These are phyloP conservation scores for Lactuca sativa DNA, from an alignment of 129 eudicot genomes.

Conservation along the genomic window DNA sequence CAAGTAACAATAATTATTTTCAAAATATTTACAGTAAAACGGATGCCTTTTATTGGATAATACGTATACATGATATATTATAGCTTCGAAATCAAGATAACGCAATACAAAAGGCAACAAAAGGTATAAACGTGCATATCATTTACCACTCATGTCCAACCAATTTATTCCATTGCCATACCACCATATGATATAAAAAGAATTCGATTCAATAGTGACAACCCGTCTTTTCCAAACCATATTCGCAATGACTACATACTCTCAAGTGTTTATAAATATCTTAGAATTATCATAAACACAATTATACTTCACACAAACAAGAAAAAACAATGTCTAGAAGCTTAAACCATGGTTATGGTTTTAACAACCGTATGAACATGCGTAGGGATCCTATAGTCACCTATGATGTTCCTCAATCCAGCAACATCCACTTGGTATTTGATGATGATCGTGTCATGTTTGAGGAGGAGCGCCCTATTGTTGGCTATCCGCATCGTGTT, in stretches of 20 bases:
- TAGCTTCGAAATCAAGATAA: neutral
- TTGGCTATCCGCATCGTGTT: conserved; percentile 18
- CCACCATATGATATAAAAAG: conserved; percentile 23
- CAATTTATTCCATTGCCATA: conserved; percentile 23
- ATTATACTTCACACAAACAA: conserved; percentile 6
- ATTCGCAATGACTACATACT: neutral
- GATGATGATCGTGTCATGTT: conserved; percentile 13
- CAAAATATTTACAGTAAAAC: no score
- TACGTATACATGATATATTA: no score
- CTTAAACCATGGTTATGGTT: conserved; percentile 8
- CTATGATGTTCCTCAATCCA: conserved; percentile 23
- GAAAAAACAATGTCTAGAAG: conserved; percentile 18
- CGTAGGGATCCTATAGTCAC: neutral
- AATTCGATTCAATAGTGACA: conserved; percentile 28
- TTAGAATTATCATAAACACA: neutral
- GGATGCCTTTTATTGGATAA: no score
- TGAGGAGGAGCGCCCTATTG: neutral
- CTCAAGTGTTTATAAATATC: conserved; percentile 27
- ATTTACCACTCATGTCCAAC: conserved; percentile 1
- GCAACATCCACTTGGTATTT: conserved; percentile 9
- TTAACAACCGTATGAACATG: conserved; percentile 12
- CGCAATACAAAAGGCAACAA: neutral
- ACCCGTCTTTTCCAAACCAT: neutral
- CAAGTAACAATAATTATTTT: no score
- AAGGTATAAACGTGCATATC: conserved; percentile 13